Evolutionary conservation across 2,329 filamentous ascomycete species (phyloP).

Genomic region (Coleophoma crateriformis): DNA sequence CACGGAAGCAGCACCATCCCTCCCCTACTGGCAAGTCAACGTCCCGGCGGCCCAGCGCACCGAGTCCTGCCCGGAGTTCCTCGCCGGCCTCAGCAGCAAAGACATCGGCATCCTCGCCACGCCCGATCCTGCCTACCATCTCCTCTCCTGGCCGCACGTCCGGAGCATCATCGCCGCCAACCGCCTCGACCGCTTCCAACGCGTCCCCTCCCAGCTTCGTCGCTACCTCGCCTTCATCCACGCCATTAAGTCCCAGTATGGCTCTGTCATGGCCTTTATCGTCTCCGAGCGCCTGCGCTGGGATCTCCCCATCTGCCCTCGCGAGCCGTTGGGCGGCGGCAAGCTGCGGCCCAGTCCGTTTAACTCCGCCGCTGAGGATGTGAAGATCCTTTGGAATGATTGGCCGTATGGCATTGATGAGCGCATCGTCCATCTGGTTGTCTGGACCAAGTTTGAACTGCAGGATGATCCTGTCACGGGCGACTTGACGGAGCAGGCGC

Average conservation of each 20-base stretch:
- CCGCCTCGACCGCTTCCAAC: slow-evolving; percentile 69
- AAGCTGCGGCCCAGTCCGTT: slow-evolving; percentile 4
- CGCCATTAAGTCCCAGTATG: slow-evolving; percentile 59
- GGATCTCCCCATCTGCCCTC: slow-evolving; percentile 42
- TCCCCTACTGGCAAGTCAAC: slow-evolving; percentile 71
- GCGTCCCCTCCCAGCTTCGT: slow-evolving; percentile 71
- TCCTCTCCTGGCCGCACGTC: slow-evolving; percentile 66
- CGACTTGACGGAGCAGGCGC: slow-evolving; percentile 60
- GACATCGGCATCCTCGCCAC: slow-evolving; percentile 66
- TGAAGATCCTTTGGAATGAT: slow-evolving; percentile 77
- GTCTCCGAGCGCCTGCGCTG: slow-evolving; percentile 66
- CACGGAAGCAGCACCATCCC: too few species aligned
- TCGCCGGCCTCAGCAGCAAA: slow-evolving; percentile 58
- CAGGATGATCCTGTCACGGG: slow-evolving; percentile 54
- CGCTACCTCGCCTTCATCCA: slow-evolving; percentile 69
- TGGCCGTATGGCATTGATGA: slow-evolving; percentile 83
- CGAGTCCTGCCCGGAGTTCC: slow-evolving; percentile 64
- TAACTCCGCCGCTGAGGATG: slow-evolving; percentile 39
- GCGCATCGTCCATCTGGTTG: slow-evolving; percentile 73
- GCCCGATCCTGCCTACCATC: slow-evolving; percentile 58
- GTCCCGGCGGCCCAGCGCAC: slow-evolving; percentile 58
- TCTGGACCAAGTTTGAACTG: slow-evolving; percentile 86
- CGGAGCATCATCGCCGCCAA: slow-evolving; percentile 54
- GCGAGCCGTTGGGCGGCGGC: slow-evolving; percentile 18
- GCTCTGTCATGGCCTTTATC: slow-evolving; percentile 74